phyloP scores from a whole-genome alignment of 2,329 filamentous ascomycete genomes.

The Talaromyces sp. region DNA sequence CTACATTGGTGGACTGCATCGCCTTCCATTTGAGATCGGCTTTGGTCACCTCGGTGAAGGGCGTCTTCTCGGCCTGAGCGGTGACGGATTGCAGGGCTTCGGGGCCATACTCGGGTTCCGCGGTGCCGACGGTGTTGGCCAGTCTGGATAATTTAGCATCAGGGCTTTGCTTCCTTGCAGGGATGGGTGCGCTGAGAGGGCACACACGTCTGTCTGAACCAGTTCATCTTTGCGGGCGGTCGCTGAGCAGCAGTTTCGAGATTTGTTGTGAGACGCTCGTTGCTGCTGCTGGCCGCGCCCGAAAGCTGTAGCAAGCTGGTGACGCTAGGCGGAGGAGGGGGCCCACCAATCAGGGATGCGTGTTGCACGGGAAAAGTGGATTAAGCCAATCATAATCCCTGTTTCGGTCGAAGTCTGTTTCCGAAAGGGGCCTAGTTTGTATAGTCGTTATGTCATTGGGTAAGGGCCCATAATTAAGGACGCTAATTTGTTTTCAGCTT shows the following conservation, averaged over 20 bases:
- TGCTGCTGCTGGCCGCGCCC: neutral
- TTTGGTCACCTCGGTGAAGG: neutral
- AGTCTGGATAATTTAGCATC: neutral
- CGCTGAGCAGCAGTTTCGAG: neutral
- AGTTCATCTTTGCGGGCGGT: neutral
- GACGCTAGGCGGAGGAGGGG: neutral
- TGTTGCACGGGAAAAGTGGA: neutral
- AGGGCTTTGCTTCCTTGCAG: neutral
- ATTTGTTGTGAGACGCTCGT: neutral
- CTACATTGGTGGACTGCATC: neutral
- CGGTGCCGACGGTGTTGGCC: neutral
- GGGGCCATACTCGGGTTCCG: neutral
- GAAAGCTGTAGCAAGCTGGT: neutral
- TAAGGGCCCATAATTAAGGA: neutral
- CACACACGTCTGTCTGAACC: constrained; percentile 1
- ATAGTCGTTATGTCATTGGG: neutral
- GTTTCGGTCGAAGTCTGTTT: no score
- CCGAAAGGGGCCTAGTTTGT: neutral
- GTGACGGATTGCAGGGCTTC: neutral
- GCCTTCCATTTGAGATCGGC: neutral
- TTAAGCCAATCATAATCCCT: neutral
- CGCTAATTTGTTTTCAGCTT: neutral
- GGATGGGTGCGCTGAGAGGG: neutral
- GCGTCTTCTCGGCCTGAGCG: neutral
- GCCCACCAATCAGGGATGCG: neutral